Percentiles rank a stretch among this genome's conserved stretches.
phyloP scores from a whole-genome alignment of 345 rosid species.

The Salix viminalis region DNA sequence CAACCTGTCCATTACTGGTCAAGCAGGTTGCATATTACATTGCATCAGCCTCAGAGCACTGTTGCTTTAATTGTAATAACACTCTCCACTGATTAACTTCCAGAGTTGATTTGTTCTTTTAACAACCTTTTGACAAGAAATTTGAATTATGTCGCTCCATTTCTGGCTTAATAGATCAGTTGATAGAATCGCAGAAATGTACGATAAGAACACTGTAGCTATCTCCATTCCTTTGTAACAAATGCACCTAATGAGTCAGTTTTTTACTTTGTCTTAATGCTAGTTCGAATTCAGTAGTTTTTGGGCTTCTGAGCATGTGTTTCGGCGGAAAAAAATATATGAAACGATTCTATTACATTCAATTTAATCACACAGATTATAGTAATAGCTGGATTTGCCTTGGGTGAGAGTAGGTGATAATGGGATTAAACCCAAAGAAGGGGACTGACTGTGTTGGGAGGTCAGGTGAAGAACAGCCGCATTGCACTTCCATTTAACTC shows the following conservation, averaged over 20 bases:
- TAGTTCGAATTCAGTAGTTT: background rate
- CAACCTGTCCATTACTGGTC: slow-evolving; percentile 5
- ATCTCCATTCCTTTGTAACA: background rate
- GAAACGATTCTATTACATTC: background rate
- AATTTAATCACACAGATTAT: background rate
- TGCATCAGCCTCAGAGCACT: background rate
- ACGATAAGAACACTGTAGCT: background rate
- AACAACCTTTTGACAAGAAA: background rate
- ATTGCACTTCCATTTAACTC: background rate
- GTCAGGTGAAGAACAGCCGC: background rate
- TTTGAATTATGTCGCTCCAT: background rate
- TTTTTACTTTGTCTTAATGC: background rate
- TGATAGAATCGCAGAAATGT: background rate
- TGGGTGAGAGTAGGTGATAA: slow-evolving; percentile 2
- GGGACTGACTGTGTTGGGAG: background rate
- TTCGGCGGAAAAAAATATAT: background rate
- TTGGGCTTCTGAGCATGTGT: background rate
- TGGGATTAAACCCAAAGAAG: background rate
- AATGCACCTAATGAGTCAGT: background rate
- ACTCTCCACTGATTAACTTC: background rate
- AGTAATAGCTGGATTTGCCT: background rate
- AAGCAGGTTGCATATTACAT: background rate
- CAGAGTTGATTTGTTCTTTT: background rate
- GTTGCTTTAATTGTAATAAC: background rate
- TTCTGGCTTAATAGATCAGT: background rate